phyloP scores from a whole-genome alignment of 768 basidiomycete species.

The Leccinum barrowsii region DNA sequence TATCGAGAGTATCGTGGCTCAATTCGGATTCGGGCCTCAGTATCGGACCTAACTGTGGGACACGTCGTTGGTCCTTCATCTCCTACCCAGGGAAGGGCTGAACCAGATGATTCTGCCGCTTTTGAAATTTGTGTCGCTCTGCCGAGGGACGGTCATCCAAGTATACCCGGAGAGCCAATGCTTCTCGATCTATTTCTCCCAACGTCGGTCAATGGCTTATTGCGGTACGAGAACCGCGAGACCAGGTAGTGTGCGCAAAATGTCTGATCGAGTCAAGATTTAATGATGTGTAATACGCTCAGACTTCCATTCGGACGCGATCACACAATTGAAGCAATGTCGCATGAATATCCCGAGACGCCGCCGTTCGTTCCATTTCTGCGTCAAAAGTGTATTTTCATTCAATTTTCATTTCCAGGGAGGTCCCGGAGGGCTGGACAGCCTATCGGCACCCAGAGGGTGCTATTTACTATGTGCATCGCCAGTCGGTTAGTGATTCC shows the following conservation, averaged over 20 bases:
- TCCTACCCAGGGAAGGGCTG: background rate
- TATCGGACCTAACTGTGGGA: background rate
- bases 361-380: conserved; percentile 11
- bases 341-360: conserved; percentile 12
- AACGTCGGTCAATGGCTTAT: conserved; percentile 8
- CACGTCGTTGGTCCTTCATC: background rate
- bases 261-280: background rate
- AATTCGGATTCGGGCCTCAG: background rate
- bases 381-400: background rate
- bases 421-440: conserved; percentile 39
- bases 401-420: conserved; percentile 5
- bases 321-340: conserved; percentile 15
- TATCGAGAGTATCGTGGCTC: background rate
- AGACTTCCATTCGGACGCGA: conserved; percentile 1
- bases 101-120: background rate
- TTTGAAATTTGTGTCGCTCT: background rate
- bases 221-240: conserved; percentile 2
- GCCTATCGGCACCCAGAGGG: conserved; percentile 58
- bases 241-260: conserved; percentile 6
- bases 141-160: conserved; percentile 4
- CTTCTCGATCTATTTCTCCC: conserved; percentile 3
- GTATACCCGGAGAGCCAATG: background rate
- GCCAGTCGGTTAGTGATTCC: conserved; percentile 36
- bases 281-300: background rate
- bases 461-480: conserved; percentile 55